These are phyloP conservation scores for Drechslerella dactyloides DNA, from an alignment of 2,329 filamentous ascomycete genomes.

Conservation along the genomic window DNA sequence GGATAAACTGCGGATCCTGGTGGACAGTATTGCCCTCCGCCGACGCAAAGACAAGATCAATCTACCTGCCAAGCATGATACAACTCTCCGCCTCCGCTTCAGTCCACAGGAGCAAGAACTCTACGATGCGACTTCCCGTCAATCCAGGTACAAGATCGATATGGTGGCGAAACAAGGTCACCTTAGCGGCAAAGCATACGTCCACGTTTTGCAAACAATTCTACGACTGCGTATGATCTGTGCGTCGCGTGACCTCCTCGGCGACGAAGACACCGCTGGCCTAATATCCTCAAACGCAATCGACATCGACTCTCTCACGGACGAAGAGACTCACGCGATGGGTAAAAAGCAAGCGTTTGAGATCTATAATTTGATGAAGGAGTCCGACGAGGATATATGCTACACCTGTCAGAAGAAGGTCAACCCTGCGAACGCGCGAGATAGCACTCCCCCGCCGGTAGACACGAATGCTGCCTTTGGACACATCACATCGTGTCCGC, in stretches of 20 bases:
- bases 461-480: conserved; percentile 70
- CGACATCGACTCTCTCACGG: conserved; percentile 76
- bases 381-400: conserved; percentile 79
- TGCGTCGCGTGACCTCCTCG: conserved; percentile 88
- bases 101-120: conserved; percentile 74
- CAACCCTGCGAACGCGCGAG: conserved; percentile 66
- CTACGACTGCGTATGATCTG: conserved; percentile 87
- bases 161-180: conserved; percentile 71
- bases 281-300: conserved; percentile 66
- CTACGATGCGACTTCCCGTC: conserved; percentile 83
- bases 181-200: conserved; percentile 85
- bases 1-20: conserved; percentile 82
- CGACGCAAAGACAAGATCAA: conserved; percentile 91
- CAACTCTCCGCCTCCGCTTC: conserved; percentile 75
- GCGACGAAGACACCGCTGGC: conserved; percentile 70
- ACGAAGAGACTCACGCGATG: conserved; percentile 61
- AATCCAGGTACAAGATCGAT: conserved; percentile 79
- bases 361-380: conserved; percentile 81
- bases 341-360: conserved; percentile 72
- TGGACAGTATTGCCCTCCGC: conserved; percentile 91
- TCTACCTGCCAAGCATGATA: conserved; percentile 75
- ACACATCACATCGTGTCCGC: conserved; percentile 84
- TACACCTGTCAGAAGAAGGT: conserved; percentile 72
- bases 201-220: conserved; percentile 90
- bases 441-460: conserved; percentile 59